phyloP scores from a whole-genome alignment of 139 green algal genomes.

The Trebouxia sp. region DNA sequence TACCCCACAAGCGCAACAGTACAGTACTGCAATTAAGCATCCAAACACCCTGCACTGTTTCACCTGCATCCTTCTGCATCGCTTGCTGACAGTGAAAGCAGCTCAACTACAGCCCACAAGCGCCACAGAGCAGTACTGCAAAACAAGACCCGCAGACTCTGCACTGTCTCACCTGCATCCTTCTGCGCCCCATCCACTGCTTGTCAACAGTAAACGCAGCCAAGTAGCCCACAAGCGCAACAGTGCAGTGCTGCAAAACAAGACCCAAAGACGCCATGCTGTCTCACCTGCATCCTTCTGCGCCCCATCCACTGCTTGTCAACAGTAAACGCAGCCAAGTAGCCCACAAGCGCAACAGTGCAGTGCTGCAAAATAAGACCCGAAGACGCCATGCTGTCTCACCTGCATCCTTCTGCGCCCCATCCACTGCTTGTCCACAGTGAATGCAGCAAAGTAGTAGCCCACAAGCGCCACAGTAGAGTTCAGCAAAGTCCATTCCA shows the following conservation, averaged over 20 bases:
- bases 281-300: conserved; percentile 34
- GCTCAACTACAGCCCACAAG: too few relatives aligned
- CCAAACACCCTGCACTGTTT: background rate
- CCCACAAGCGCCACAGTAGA: conserved; percentile 63
- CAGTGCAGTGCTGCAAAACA: background rate
- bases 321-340: conserved; percentile 65
- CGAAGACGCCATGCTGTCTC: background rate
- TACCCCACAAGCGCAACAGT: conserved; percentile 65
- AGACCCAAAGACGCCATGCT: background rate
- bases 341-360: conserved; percentile 65
- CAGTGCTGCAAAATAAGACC: background rate
- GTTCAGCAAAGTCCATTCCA: conserved; percentile 77
- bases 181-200: background rate
- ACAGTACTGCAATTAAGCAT: too few relatives aligned
- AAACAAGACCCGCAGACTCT: too few relatives aligned
- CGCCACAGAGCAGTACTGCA: too few relatives aligned
- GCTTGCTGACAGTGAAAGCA: background rate
- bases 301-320: conserved; percentile 58
- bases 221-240: too few relatives aligned
- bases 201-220: too few relatives aligned
- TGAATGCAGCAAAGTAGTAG: conserved; percentile 71
- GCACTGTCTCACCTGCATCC: background rate
- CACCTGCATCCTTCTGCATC: background rate
- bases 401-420: conserved; percentile 45
- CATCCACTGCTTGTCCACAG: conserved; percentile 67